phyloP scores from a whole-genome alignment of 352 stramenopile genomes.

The Globisporangium heterothallicum region DNA sequence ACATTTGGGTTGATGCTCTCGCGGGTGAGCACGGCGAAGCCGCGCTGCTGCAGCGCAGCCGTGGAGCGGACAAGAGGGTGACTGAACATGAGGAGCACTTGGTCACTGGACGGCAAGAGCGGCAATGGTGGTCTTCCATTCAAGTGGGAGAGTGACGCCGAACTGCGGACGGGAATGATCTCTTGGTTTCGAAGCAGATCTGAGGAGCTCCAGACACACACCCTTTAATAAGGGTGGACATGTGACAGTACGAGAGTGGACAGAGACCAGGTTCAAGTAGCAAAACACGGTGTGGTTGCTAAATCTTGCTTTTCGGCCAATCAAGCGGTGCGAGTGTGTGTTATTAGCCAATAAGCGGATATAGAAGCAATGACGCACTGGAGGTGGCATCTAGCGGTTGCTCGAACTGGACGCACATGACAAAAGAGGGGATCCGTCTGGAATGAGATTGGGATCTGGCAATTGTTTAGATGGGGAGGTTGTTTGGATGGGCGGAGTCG shows the following conservation, averaged over 20 bases:
- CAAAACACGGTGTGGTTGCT: neutral
- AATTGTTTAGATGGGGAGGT: neutral
- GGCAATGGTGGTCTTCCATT: neutral
- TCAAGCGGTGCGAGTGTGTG: neutral
- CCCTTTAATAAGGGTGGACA: neutral
- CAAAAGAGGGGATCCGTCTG: neutral
- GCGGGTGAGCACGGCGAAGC: slow-evolving; percentile 69
- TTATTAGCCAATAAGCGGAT: neutral
- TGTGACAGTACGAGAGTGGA: neutral
- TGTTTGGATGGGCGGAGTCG: neutral
- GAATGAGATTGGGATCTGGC: neutral
- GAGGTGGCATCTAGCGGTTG: neutral
- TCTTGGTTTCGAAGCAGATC: neutral
- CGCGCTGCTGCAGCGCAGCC: slow-evolving; percentile 15
- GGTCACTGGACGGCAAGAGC: neutral
- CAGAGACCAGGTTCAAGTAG: neutral
- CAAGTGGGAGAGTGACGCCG: slow-evolving; percentile 70
- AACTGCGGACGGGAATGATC: slow-evolving; percentile 19
- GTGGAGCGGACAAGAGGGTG: slow-evolving; percentile 4
- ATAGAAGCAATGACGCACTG: neutral
- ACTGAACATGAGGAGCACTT: slow-evolving; percentile 2
- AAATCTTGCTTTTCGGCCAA: neutral
- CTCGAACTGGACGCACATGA: neutral
- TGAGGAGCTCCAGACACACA: neutral
- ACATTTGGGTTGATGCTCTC: slow-evolving; percentile 78